phyloP scores from a whole-genome alignment of 140 eudicot species.

The Oenanthe javanica region DNA sequence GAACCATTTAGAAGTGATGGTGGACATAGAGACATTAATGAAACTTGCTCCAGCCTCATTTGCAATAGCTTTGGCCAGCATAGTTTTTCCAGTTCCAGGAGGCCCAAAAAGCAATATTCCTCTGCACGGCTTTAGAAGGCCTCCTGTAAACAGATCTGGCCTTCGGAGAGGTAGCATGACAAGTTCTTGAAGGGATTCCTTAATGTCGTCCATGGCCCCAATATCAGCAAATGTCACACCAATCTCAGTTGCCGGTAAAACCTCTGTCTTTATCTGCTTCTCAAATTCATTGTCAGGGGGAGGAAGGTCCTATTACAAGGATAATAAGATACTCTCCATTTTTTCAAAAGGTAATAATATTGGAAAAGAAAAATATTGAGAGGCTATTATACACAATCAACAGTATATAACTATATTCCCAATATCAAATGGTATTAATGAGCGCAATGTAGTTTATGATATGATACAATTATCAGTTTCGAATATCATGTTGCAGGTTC shows the following conservation, averaged over 20 bases:
- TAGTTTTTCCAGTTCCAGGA: constrained; percentile 95
- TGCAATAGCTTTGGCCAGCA: constrained; percentile 96
- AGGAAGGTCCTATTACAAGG: constrained; percentile 33
- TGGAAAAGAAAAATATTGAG: neutral
- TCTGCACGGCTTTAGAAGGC: constrained; percentile 80
- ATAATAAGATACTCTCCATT: neutral
- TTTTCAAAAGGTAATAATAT: neutral
- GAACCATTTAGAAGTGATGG: constrained; percentile 92
- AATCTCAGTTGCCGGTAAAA: constrained; percentile 80
- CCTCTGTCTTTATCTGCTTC: constrained; percentile 86
- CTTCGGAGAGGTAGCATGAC: constrained; percentile 83
- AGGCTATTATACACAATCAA: neutral
- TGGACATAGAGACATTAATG: constrained; percentile 88
- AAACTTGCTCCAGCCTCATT: constrained; percentile 97
- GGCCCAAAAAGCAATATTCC: constrained; percentile 91
- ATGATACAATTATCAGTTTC: neutral
- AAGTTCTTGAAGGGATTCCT: constrained; percentile 84
- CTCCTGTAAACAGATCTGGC: constrained; percentile 84
- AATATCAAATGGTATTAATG: neutral
- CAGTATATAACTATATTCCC: neutral
- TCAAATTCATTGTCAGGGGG: constrained; percentile 94
- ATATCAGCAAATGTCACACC: constrained; percentile 35
- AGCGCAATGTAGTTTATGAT: neutral
- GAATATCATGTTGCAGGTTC: neutral
- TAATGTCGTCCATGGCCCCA: constrained; percentile 76